Evolutionary conservation across 306 rosid genomes (phyloP).

Genomic region (Hippophae rhamnoides): DNA sequence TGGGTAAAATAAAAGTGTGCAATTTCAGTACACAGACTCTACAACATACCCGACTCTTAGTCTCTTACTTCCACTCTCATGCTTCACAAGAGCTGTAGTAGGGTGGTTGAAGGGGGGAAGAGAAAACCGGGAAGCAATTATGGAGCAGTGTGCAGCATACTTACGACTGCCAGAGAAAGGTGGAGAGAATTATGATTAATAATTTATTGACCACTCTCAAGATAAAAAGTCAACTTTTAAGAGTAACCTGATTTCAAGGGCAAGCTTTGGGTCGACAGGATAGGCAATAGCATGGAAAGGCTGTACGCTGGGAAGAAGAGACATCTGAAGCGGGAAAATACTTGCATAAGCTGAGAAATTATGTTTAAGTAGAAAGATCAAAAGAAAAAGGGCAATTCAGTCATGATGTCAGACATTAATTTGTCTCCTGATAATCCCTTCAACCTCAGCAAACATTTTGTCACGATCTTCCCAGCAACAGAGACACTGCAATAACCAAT

Average conservation of each 20-base stretch:
- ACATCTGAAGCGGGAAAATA: conserved; percentile 46
- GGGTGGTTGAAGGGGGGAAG: conserved; percentile 67
- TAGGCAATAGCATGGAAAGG: conserved; percentile 98
- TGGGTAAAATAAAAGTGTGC: not conserved
- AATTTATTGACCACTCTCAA: not conserved
- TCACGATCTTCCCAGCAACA: conserved; percentile 96
- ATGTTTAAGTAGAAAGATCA: not conserved
- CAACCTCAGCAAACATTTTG: conserved; percentile 77
- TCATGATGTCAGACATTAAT: conserved; percentile 43
- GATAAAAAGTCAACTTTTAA: conserved; percentile 3
- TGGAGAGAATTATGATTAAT: not conserved
- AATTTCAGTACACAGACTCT: not conserved
- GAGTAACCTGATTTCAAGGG: conserved; percentile 77
- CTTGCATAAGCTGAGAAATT: not conserved
- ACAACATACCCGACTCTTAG: conserved; percentile 73
- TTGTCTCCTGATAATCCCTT: conserved; percentile 78
- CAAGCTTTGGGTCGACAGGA: conserved; percentile 78
- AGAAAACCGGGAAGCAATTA: conserved; percentile 68
- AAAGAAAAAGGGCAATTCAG: not conserved
- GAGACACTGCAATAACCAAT: conserved; percentile 47
- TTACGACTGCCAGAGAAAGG: conserved; percentile 44
- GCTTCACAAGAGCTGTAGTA: conserved; percentile 43
- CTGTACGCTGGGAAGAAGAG: conserved; percentile 93
- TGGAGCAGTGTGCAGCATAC: conserved; percentile 84
- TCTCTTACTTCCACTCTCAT: conserved; percentile 54